phyloP scores from a whole-genome alignment of 2,329 filamentous ascomycete genomes.

The Dactylonectria estremocensis region DNA sequence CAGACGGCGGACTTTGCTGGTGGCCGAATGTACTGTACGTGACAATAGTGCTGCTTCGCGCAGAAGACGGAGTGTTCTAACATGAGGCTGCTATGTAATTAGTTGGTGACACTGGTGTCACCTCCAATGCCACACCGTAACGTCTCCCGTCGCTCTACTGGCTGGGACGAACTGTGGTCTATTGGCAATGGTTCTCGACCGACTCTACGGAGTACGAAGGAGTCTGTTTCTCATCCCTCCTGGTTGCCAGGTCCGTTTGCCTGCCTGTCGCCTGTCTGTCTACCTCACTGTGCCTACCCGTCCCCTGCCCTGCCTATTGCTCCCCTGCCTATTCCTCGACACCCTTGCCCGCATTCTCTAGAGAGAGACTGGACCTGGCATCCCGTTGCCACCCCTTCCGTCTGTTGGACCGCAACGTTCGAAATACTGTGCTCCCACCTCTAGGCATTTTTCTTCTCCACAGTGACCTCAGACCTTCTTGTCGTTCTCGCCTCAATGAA shows the following conservation, averaged over 20 bases:
- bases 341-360: neutral
- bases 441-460: slow-evolving; percentile 18
- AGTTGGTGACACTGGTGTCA: slow-evolving; percentile 7
- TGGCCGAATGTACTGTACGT: neutral
- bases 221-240: neutral
- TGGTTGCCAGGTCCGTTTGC: neutral
- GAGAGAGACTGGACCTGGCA: no score
- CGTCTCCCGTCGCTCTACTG: neutral
- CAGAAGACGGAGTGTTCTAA: no score
- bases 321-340: slow-evolving; percentile 13
- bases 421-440: neutral
- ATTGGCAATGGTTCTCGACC: neutral
- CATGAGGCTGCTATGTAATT: neutral
- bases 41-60: neutral
- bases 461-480: slow-evolving; percentile 32
- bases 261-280: neutral
- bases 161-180: neutral
- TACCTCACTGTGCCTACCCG: neutral
- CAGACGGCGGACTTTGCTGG: neutral
- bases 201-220: neutral
- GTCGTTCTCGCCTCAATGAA: slow-evolving; percentile 11
- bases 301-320: slow-evolving; percentile 17
- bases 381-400: neutral
- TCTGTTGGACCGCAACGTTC: neutral
- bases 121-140: slow-evolving; percentile 6